Conservation (phyloP, 768 basidiomycete genomes). For the Tricholomella constricta region DNA sequence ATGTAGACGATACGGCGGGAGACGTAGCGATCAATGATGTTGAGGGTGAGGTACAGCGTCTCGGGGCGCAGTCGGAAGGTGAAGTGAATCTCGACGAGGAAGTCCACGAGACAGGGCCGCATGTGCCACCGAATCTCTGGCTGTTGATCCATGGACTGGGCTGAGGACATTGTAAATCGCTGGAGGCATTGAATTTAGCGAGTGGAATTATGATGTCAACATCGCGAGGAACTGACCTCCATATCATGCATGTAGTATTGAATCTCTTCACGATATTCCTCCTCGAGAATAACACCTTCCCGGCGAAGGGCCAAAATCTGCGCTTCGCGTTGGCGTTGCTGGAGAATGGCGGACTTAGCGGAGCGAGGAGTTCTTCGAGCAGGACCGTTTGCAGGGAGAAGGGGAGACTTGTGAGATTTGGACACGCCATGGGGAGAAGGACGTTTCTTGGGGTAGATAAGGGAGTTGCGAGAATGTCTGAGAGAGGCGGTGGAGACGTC, state of each 20-base stretch:
- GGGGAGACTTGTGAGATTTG: conserved; percentile 64
- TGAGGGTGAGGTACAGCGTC: conserved; percentile 96
- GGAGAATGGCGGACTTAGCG: conserved; percentile 57
- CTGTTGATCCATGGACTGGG: conserved; percentile 97
- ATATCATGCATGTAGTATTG: conserved; percentile 94
- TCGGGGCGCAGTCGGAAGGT: conserved; percentile 97
- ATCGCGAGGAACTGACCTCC: conserved; percentile 72
- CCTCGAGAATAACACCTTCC: conserved; percentile 83
- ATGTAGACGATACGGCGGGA: conserved; percentile 98
- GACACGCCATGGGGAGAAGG: conserved; percentile 80
- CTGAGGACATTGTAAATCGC: conserved; percentile 88
- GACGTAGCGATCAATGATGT: conserved; percentile 98
- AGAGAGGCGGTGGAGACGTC: conserved; percentile 63
- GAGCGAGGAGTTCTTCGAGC: conserved; percentile 67
- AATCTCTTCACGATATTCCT: conserved; percentile 95
- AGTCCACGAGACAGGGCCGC: conserved; percentile 98
- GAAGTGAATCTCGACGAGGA: conserved; percentile 98
- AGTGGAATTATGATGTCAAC: conserved; percentile 12
- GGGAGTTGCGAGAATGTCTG: conserved; percentile 61
- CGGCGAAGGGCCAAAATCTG: conserved; percentile 69
- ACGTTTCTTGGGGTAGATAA: conserved; percentile 82
- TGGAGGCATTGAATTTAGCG: conserved; percentile 15
- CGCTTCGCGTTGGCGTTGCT: conserved; percentile 69
- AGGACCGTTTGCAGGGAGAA: conserved; percentile 50
- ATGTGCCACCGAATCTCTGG: conserved; percentile 99